These are phyloP conservation scores for Hordeum pubiflorum DNA, from an alignment of 202 grass and related monocot genomes.

Conservation along the genomic window DNA sequence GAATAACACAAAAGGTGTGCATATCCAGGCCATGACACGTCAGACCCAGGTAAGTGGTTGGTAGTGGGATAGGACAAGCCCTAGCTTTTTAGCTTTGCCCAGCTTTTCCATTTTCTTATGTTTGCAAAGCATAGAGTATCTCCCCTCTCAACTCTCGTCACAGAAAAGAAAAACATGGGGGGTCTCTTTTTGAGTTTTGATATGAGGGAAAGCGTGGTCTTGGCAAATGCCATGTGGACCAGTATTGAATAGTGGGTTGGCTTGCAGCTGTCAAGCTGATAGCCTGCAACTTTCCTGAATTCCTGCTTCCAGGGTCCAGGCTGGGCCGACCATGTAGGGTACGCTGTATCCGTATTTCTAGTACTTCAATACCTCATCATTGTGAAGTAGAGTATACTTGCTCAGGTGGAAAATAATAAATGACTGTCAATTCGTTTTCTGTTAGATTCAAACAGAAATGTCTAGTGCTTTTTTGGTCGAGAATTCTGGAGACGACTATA, in stretches of 20 bases:
- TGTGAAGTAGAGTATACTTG: too few relatives aligned
- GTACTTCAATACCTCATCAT: too few relatives aligned
- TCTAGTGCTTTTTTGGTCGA: too few relatives aligned
- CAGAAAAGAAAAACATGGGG: neutral
- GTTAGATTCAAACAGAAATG: too few relatives aligned
- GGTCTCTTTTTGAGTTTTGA: conserved; percentile 44
- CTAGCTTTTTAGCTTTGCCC: conserved; percentile 56
- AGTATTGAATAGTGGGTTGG: conserved; percentile 44
- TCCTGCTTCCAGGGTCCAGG: too few relatives aligned
- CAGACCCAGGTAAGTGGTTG: conserved; percentile 52
- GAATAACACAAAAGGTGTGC: conserved; percentile 40
- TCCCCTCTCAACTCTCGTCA: conserved; percentile 16
- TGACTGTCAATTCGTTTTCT: too few relatives aligned
- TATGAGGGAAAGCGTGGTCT: conserved; percentile 35
- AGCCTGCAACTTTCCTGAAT: conserved; percentile 31
- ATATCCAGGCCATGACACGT: conserved; percentile 47
- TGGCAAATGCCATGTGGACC: conserved; percentile 45
- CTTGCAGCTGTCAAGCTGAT: conserved; percentile 46
- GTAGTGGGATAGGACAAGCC: conserved; percentile 63
- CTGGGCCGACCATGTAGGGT: too few relatives aligned
- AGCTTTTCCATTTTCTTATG: conserved; percentile 38
- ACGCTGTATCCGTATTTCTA: too few relatives aligned
- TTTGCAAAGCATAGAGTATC: conserved; percentile 35
- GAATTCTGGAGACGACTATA: too few relatives aligned
- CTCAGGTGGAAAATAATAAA: too few relatives aligned